These are phyloP conservation scores for Cyclotella sp. DNA, from an alignment of 108 stramenopile genomes.

Conservation along the genomic window DNA sequence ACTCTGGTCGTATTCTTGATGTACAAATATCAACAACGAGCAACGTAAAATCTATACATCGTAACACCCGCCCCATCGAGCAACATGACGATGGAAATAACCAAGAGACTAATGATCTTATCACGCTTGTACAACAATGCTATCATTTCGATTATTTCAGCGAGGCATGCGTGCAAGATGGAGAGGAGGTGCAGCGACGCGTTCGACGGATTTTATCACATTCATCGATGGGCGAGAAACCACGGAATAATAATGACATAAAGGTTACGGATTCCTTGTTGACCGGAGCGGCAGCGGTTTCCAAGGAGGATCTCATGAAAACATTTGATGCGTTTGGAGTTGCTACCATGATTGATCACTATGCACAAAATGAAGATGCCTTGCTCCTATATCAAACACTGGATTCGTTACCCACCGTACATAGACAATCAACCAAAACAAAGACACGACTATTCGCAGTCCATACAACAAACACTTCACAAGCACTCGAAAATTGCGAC, in stretches of 20 bases:
- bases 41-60: too few species aligned
- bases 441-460: neutral
- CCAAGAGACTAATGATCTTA: neutral
- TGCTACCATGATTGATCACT: neutral
- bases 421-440: neutral
- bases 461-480: constrained; percentile 9
- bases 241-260: neutral
- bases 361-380: constrained; percentile 4
- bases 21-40: too few species aligned
- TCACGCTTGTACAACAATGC: neutral
- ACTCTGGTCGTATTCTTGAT: neutral
- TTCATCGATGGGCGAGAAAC: neutral
- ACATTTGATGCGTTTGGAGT: constrained; percentile 30
- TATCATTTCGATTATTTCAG: constrained; percentile 9
- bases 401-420: constrained; percentile 14
- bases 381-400: constrained; percentile 30
- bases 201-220: neutral
- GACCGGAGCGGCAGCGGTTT: neutral
- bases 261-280: neutral
- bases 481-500: constrained; percentile 46
- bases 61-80: too few species aligned
- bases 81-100: too few species aligned
- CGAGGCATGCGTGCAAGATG: neutral
- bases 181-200: neutral
- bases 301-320: constrained; percentile 19